Base-by-base conservation (phyloP, 1,284 basidiomycete genomes). In the Anthracocystis walkeri region DNA sequence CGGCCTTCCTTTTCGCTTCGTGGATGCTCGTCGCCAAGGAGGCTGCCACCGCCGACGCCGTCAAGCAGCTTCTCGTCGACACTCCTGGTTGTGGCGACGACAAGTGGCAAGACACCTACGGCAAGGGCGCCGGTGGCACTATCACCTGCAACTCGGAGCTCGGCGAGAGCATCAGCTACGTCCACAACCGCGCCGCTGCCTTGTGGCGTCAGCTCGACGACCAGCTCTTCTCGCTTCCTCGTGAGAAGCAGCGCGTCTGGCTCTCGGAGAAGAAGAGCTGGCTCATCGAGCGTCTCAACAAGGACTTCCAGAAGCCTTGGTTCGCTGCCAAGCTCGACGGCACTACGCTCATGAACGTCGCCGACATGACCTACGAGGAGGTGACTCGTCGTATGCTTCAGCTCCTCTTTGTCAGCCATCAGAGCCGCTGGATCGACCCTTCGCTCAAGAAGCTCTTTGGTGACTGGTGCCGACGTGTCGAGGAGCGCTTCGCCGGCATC, bases 11-110 rank as follows among this genome's bases (percentile, higher is more conserved):
- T 56, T 97, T 96, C 83, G 97, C 92, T 16, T 93, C 92, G 82
- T 92, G 97, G 72, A 94, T 97, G 85, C 97, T 99, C 94, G 93
- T 97, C 46, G 96, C 96, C 70, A 95, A 95, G 88, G 96, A 99
- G 87, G 94, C 96, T 11, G 95, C 98, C 86, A 98, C 96, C 0
- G 92, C 91, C 81, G 89, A 93, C 6, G 91, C 91, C 14, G 95
- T 99, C 86, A 99, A 99, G 89, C 92, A 98, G 86, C 89, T 99
- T 74, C 97, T 99, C 78, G 92, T 98, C 68, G 92, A 92, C 55
- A 95, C 96, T 1, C 82, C 92, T n/a, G 97, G 97, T 87, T 95
- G 97, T 57, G 90, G 91, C 60, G 95, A 99, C 83, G 89, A 88
- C 64, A 88, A 92, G 68, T 98, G 95, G 96, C 96, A 99, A 85